Percentiles rank a stretch among this genome's conserved stretches.
Conservation (phyloP, 805 yeast species). For the Schizosaccharomyces octosporus region DNA sequence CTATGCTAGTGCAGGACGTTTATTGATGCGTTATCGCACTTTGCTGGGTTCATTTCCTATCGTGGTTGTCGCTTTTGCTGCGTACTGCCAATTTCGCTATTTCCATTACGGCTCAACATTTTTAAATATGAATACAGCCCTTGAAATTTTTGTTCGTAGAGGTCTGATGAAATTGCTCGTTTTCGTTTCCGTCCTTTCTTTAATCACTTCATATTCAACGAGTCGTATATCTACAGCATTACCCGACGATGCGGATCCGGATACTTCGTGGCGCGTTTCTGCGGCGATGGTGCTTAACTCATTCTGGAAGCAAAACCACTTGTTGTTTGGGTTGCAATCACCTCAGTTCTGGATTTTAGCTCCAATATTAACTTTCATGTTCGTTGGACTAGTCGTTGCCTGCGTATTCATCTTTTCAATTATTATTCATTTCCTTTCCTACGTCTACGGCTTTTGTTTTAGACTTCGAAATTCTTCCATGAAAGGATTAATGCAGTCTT, state of each 20-base stretch:
- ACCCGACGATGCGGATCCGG: not conserved
- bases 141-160: constrained; percentile 11
- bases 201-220: not conserved
- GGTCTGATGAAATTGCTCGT: not conserved
- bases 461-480: not conserved
- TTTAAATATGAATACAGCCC: constrained; percentile 14
- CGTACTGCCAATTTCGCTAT: constrained; percentile 29
- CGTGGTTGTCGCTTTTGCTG: constrained; percentile 26
- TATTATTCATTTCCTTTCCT: not conserved
- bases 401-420: not conserved
- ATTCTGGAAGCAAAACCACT: not conserved
- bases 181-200: not conserved
- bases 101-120: constrained; percentile 18
- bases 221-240: not conserved
- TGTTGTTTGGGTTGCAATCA: not conserved
- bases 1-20: constrained; percentile 34
- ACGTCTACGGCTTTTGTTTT: not conserved
- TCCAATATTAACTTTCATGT: constrained; percentile 27
- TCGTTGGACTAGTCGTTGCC: constrained; percentile 19
- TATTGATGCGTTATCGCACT: constrained; percentile 56
- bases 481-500: not conserved
- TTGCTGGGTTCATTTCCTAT: constrained; percentile 48
- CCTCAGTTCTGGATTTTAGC: constrained; percentile 30
- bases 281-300: not conserved
- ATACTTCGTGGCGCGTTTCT: not conserved